These are phyloP conservation scores for Vitis riparia DNA, from an alignment of 164 flowering plant species.

Conservation along the genomic window DNA sequence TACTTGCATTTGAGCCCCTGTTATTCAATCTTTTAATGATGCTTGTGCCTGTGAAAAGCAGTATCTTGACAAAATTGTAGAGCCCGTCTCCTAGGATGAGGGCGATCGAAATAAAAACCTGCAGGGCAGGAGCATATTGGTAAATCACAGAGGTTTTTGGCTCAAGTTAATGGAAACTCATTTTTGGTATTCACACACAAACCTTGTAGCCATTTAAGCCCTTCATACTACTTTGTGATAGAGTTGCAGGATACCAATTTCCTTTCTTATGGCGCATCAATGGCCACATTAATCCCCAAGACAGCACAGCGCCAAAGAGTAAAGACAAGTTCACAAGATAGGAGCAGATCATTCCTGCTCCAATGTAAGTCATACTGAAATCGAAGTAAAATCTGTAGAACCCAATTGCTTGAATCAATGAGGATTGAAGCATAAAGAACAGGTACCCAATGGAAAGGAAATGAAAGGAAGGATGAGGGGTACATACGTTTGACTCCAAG, in stretches of 20 bases:
- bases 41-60: slow-evolving; percentile 38
- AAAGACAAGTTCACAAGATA: slow-evolving; percentile 80
- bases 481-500: slow-evolving; percentile 50
- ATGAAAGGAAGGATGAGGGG: background rate
- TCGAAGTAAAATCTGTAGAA: slow-evolving; percentile 82
- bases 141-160: background rate
- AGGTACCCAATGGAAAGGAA: background rate
- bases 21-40: slow-evolving; percentile 31
- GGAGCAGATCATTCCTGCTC: slow-evolving; percentile 91
- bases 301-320: slow-evolving; percentile 87
- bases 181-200: background rate
- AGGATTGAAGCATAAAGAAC: background rate
- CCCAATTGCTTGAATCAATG: slow-evolving; percentile 2
- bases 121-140: slow-evolving; percentile 8
- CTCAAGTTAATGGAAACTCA: background rate
- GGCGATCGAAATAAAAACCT: slow-evolving; percentile 83
- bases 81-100: slow-evolving; percentile 91
- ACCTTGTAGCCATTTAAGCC: slow-evolving; percentile 95
- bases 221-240: slow-evolving; percentile 78
- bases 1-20: slow-evolving; percentile 38
- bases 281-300: slow-evolving; percentile 98
- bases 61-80: slow-evolving; percentile 70
- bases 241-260: slow-evolving; percentile 58
- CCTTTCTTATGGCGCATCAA: slow-evolving; percentile 62
- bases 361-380: slow-evolving; percentile 74